Evolutionary conservation across 345 rosid genomes (phyloP).

Genomic region (Moricandia moricandioides): DNA sequence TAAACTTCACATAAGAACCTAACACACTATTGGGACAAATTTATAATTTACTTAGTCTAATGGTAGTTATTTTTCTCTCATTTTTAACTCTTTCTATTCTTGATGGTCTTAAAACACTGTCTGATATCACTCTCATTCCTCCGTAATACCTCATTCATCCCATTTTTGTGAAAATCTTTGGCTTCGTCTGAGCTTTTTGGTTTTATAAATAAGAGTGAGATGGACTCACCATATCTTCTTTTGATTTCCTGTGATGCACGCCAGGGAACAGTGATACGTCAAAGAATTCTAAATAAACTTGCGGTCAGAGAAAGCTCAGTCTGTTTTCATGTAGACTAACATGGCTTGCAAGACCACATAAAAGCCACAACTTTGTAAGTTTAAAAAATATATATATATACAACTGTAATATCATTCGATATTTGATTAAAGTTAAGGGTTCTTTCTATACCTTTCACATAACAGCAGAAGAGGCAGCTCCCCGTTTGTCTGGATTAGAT

Average conservation of each 20-base stretch:
- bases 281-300: slow-evolving; percentile 18
- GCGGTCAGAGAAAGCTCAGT: slow-evolving; percentile 23
- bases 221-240: not conserved
- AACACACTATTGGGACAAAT: not conserved
- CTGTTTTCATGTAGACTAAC: slow-evolving; percentile 38
- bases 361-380: not conserved
- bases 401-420: not conserved
- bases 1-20: not conserved
- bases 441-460: slow-evolving; percentile 47
- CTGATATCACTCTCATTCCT: slow-evolving; percentile 30
- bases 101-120: slow-evolving; percentile 28
- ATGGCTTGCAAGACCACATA: slow-evolving; percentile 37
- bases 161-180: slow-evolving; percentile 29
- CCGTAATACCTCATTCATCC: slow-evolving; percentile 37
- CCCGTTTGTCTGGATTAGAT: slow-evolving; percentile 58
- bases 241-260: not conserved
- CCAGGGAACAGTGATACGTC: not conserved
- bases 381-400: not conserved
- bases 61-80: not conserved
- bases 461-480: slow-evolving; percentile 52
- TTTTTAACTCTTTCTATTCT: slow-evolving; percentile 31
- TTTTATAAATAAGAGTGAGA: no score
- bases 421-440: not conserved
- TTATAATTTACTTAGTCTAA: not conserved
- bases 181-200: slow-evolving; percentile 11